Conservation (phyloP, 2,329 filamentous ascomycete genomes). For the Elsinoe batatas region DNA sequence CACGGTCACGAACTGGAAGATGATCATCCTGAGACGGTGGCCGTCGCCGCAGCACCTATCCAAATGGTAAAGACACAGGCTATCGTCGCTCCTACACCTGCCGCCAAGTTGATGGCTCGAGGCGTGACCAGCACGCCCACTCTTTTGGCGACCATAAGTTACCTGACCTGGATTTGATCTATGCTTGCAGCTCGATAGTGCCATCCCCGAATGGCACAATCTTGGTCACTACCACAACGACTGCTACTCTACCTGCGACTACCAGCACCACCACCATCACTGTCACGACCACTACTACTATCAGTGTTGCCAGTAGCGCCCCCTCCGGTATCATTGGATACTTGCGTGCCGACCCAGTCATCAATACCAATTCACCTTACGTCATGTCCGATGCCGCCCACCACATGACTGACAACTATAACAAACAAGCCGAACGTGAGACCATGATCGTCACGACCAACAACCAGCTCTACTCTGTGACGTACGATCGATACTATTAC, state of each 20-base stretch:
- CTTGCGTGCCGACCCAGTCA: constrained; percentile 7
- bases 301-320: constrained; percentile 12
- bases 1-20: neutral
- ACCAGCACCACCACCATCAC: neutral
- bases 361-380: constrained; percentile 10
- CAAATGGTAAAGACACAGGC: neutral
- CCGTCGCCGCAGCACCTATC: neutral
- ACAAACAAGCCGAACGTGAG: constrained; percentile 11
- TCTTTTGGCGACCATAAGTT: constrained; percentile 7
- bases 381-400: constrained; percentile 12
- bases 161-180: neutral
- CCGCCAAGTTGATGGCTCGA: neutral
- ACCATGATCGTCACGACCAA: constrained; percentile 12
- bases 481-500: constrained; percentile 13
- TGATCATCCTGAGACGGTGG: neutral
- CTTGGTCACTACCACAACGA: neutral
- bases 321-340: constrained; percentile 13
- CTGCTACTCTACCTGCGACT: neutral
- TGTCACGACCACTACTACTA: constrained; percentile 7
- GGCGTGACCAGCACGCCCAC: neutral
- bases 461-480: constrained; percentile 13
- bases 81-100: neutral
- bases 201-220: neutral
- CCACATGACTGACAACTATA: constrained; percentile 15
- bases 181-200: constrained; percentile 5